These are phyloP conservation scores for Calocybe cyanea DNA, from an alignment of 768 basidiomycete genomes.

Conservation along the genomic window DNA sequence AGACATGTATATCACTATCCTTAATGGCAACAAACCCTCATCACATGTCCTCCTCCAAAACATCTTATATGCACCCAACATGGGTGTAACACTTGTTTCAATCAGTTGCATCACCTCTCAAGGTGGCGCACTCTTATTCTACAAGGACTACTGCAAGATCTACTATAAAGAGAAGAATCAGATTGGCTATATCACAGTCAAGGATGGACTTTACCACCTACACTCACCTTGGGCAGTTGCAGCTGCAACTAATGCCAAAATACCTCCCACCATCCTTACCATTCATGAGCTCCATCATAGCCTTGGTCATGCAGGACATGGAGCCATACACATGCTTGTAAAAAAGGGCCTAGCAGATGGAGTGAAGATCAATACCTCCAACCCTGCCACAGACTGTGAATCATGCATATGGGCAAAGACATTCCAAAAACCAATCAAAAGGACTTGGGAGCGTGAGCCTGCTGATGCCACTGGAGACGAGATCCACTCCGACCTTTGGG, in stretches of 20 bases:
- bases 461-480: no score
- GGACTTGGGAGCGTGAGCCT: no score
- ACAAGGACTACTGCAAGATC: background rate
- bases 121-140: background rate
- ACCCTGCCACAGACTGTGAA: no score
- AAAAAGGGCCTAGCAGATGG: conserved; percentile 27
- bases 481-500: conserved; percentile 1
- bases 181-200: conserved; percentile 9
- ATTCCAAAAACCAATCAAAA: no score
- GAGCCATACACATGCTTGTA: conserved; percentile 19
- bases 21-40: conserved; percentile 9
- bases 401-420: no score
- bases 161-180: background rate
- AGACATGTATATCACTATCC: conserved; percentile 19
- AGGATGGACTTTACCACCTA: conserved; percentile 17
- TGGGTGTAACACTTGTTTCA: conserved; percentile 15
- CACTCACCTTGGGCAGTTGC: conserved; percentile 8
- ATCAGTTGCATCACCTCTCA: background rate
- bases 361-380: conserved; percentile 19
- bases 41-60: conserved; percentile 16
- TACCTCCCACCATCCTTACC: conserved; percentile 7
- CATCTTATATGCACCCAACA: conserved; percentile 5
- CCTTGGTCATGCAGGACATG: conserved; percentile 22
- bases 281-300: conserved; percentile 23
- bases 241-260: conserved; percentile 2